These are phyloP conservation scores for Pythium aristosporum DNA, from an alignment of 352 stramenopile genomes.

Conservation along the genomic window DNA sequence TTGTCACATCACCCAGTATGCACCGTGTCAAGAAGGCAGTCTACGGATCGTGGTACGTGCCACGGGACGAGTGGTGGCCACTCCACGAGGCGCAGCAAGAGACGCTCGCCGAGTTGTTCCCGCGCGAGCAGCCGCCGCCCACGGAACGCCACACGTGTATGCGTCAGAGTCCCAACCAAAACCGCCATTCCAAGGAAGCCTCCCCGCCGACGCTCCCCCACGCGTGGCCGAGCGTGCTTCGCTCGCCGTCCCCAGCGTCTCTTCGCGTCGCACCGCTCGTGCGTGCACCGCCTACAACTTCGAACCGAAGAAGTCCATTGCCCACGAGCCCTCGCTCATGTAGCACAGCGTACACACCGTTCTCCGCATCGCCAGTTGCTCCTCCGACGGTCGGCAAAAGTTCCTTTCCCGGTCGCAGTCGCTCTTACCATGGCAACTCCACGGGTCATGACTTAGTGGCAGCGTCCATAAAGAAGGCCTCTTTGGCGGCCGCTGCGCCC, in stretches of 20 bases:
- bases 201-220: slow-evolving; percentile 4
- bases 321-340: background rate
- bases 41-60: slow-evolving; percentile 67
- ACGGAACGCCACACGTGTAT: slow-evolving; percentile 12
- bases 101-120: slow-evolving; percentile 29
- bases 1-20: background rate
- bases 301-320: background rate
- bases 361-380: background rate
- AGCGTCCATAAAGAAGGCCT: background rate
- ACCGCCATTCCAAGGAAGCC: background rate
- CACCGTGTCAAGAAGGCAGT: slow-evolving; percentile 21
- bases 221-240: slow-evolving; percentile 22
- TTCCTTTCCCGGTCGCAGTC: background rate
- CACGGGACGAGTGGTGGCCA: slow-evolving; percentile 49
- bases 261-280: slow-evolving; percentile 5
- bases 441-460: background rate
- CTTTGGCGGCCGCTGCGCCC: background rate
- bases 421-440: background rate
- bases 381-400: background rate
- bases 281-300: background rate
- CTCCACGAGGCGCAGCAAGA: slow-evolving; percentile 41
- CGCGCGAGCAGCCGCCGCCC: slow-evolving; percentile 1
- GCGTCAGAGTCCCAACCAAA: slow-evolving; percentile 6
- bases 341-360: background rate
- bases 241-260: slow-evolving; percentile 4